phyloP scores from a whole-genome alignment of 2,329 filamentous ascomycete genomes.

The Chrysoporthe puriensis region DNA sequence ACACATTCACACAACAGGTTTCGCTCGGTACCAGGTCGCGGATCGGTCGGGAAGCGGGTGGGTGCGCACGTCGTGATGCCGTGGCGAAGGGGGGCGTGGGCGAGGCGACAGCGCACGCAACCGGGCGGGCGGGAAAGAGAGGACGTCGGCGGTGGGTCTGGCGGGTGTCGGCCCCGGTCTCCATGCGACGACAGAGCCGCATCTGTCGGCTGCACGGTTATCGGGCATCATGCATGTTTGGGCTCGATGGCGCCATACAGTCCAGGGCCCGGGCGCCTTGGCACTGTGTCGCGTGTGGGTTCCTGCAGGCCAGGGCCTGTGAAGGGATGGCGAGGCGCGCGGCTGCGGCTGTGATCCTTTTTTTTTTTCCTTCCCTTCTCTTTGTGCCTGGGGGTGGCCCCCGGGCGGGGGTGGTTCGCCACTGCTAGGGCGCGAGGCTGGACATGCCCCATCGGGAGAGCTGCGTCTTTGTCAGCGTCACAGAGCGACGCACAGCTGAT shows the following conservation, averaged over 20 bases:
- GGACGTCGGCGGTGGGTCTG: conserved; percentile 28
- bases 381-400: no score
- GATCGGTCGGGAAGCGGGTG: neutral
- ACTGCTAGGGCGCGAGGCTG: neutral
- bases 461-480: neutral
- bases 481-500: neutral
- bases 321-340: conserved; percentile 5
- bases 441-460: conserved; percentile 4
- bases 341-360: conserved; percentile 5
- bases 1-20: neutral
- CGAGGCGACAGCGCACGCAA: no score
- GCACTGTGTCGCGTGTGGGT: conserved; percentile 16
- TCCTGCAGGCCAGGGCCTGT: neutral
- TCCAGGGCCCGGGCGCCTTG: neutral
- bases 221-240: conserved; percentile 28
- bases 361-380: neutral
- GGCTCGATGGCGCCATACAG: conserved; percentile 26
- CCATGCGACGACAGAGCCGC: conserved; percentile 26
- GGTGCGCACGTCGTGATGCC: neutral
- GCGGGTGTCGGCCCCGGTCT: conserved; percentile 25
- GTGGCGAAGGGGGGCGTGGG: neutral
- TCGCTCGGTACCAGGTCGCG: conserved; percentile 10
- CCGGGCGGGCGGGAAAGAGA: conserved; percentile 23
- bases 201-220: conserved; percentile 27
- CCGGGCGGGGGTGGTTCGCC: no score